Conservation (phyloP, 352 stramenopile species). For the Pythium coloratum region DNA sequence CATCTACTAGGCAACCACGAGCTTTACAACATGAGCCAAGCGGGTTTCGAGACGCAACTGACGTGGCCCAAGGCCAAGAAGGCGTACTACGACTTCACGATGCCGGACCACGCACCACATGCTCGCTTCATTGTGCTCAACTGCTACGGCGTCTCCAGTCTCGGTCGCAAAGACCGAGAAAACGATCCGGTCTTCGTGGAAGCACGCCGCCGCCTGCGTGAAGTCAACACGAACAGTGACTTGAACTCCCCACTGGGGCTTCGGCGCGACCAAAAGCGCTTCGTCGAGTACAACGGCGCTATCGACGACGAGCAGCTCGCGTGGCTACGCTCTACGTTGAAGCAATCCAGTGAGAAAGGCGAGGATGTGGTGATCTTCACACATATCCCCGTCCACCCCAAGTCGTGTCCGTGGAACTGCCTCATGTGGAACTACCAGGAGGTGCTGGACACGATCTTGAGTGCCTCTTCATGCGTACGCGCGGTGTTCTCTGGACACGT, state of each 20-base stretch:
- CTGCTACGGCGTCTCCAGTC: constrained; percentile 62
- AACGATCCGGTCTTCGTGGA: constrained; percentile 48
- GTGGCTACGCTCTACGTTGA: constrained; percentile 52
- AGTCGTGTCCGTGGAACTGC: constrained; percentile 26
- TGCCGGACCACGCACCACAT: constrained; percentile 30
- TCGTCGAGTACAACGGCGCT: constrained; percentile 79
- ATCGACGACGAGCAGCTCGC: constrained; percentile 57
- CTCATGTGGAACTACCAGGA: constrained; percentile 83
- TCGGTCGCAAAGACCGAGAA: constrained; percentile 34
- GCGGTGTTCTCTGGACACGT: constrained; percentile 74
- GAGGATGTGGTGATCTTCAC: constrained; percentile 75
- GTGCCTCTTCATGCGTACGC: constrained; percentile 42
- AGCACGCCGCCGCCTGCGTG: constrained; percentile 39
- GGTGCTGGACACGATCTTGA: constrained; percentile 49
- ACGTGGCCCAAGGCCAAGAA: constrained; percentile 30
- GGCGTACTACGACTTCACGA: constrained; percentile 70
- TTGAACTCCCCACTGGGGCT: constrained; percentile 71
- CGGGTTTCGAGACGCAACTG: constrained; percentile 46
- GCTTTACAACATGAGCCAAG: constrained; percentile 74
- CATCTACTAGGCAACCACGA: constrained; percentile 86
- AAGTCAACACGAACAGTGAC: constrained; percentile 68
- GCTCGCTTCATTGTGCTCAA: constrained; percentile 76
- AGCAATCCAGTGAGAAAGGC: constrained; percentile 21
- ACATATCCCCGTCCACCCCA: constrained; percentile 66
- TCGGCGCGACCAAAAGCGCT: constrained; percentile 41